Base-by-base conservation (phyloP, 2,329 filamentous ascomycete genomes). In the Colletotrichum sp. region DNA sequence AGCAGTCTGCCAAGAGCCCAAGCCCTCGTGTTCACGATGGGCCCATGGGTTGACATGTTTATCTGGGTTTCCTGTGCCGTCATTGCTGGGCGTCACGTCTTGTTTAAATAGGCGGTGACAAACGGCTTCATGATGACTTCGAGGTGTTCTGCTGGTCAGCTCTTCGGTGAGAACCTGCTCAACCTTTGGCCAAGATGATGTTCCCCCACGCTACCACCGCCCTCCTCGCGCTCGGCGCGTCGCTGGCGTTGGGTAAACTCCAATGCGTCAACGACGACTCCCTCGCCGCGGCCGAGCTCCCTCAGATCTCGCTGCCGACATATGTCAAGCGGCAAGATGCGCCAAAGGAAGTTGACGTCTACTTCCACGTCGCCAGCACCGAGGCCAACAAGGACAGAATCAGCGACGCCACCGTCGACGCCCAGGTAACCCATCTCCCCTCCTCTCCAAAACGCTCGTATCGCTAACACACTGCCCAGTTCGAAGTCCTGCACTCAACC, bases 361-460 rank as follows among this genome's bases (percentile, higher is more conserved):
- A 87, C 68, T 88, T 88, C 82, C 85, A 91, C 4, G 88, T 88
- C 83, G 92, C 87, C 63, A 93, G 85, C 55, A 84, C 64, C 4
- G 79, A 80, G n/a, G 88, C 90, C 1, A 93, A 72, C 64, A 16
- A 72, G 73, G 30, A 49, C 32, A 67, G 69, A 9, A 73, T 76
- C 26, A 72, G 63, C 32, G 55, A 65, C 21, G 73, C 57, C 24
- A 28, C 68, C n/a, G 63, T 73, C 12, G 64, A 68, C 3, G 69
- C 73, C 13, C 73, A 76, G 70, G 73, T 76, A 76, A 3, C 1
- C 16, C 28, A 57, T 26, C 16, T 0, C 16, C 16, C 8, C 5
- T 6, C 4, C 4, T 44, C 8, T 18, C 1, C 2, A 1, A 44
- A 18, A 44, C 39, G 6, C 24, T 24, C 13, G 4, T 12, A n/a